Percentiles rank a stretch among this genome's conserved stretches.
These are phyloP conservation scores for Bidens hawaiensis DNA, from an alignment of 140 eudicot species.

Conservation along the genomic window DNA sequence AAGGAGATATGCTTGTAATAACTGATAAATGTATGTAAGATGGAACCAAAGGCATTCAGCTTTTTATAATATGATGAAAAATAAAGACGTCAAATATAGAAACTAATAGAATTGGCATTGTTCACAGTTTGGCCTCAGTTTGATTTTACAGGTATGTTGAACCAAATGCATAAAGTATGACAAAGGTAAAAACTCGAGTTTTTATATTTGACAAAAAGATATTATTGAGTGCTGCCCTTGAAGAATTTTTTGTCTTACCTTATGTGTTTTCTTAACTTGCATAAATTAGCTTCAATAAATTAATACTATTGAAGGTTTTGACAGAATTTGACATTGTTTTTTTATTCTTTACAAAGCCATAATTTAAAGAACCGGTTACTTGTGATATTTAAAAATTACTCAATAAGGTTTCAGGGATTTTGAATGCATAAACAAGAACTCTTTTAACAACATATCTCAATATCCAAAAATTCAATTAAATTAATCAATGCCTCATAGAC, in stretches of 20 bases:
- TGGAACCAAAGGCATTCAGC: not conserved
- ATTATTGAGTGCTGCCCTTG: not conserved
- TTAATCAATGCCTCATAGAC: constrained; percentile 12
- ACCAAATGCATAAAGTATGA: too few relatives aligned
- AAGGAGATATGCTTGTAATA: not conserved
- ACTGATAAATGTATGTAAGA: constrained; percentile 1
- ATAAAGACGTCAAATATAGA: not conserved
- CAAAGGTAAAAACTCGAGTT: too few relatives aligned
- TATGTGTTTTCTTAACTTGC: not conserved
- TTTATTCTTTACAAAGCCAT: too few relatives aligned
- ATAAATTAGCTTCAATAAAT: not conserved
- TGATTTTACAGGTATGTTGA: too few relatives aligned
- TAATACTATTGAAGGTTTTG: not conserved
- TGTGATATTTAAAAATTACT: too few relatives aligned
- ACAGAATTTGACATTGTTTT: not conserved
- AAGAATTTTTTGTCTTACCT: not conserved
- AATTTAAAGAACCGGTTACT: too few relatives aligned
- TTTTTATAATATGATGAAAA: too few relatives aligned
- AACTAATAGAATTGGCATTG: not conserved
- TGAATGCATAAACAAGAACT: not conserved
- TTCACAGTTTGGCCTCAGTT: too few relatives aligned
- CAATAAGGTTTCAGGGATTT: not conserved
- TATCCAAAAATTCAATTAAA: not conserved
- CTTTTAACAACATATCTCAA: not conserved
- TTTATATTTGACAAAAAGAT: too few relatives aligned